Base-by-base conservation (phyloP, 2,329 filamentous ascomycete genomes). In the Pestalotiopsis sp. region DNA sequence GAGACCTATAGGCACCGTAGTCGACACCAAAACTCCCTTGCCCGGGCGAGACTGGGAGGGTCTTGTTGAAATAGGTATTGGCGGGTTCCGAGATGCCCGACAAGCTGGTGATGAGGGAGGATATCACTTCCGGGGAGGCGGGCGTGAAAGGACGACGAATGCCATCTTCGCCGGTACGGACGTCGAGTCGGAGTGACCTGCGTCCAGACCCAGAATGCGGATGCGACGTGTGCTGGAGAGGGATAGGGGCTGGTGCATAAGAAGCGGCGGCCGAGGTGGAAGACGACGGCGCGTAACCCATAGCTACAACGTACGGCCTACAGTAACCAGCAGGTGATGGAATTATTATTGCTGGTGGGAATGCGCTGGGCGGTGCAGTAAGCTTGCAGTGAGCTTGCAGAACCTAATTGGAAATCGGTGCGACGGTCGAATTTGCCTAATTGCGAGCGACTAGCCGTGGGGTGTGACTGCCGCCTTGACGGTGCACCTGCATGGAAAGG, bases 61-160 rank as follows among this genome's bases (percentile, higher is more conserved):
- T 11, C 67, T 84, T 85, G 74, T 94, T 92, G 76, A 94, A 94
- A 77, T 93, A 90, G 69, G 87, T 85, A 77, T 87, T 89, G 67
- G 91, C 87, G 25, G 92, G 91, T 63, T 88, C 86, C 23, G 90
- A 92, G 73, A 88, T 93, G 75, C 89, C 89, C 74, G 89, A 89
- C 49, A 92, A 85, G 67, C 87, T 94, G 72, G 90, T 93, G 81
- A 92, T 94, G 67, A 90, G 83, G 67, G 86, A 88, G 31, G 88
- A 90, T 69, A 91, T 94, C 77, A 94, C 87, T 77, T 93, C 91
- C 69, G 92, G 91, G 63, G 89, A 89, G 14, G 88, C 84, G 56
- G 86, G 83, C 31, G 82, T 76, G 59, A 82, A 67, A n/a, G 74
- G 72, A 52, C 45, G 68, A 72, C 71, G 71, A 66, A 74, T 71